Evolutionary conservation across 441 rosid species (phyloP), one percentile per base, ranked within the genome.

Genomic region (Bocquillonia castaneifolia): DNA sequence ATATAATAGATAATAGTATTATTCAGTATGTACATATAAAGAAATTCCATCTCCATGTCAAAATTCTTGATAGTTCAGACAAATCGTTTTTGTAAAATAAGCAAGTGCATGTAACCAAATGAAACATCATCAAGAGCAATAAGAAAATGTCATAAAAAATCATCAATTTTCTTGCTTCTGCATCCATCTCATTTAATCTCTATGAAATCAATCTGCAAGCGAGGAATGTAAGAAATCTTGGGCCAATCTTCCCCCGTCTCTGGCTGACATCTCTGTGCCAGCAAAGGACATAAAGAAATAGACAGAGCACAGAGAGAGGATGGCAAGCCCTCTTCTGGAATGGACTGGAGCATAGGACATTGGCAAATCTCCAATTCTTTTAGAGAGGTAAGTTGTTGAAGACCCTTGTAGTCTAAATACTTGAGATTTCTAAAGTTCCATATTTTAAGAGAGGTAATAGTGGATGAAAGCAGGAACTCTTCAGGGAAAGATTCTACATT

Each of bases 291-390:
- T 18, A 54, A 32, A 20, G 10, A 26, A n/a, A 66, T 12, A 10
- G 53, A 40, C 52, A 66, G 36, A 32, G 70, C 54, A 25, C 52
- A 37, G n/a, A 66, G 70, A 2, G 61, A 54, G 10, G 40, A 40
- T 10, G 70, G 70, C 40, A 66, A 25, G 25, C 68, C 68, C 15
- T 66, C 28, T 53, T 66, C 26, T 5, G 69, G 69, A 18, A 65
- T 0, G 34, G 61, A 66, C 32, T 37, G 60, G 18, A 66, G 60
- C 39, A 25, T 66, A 10, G 69, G 69, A 53, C 69, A 66, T 50
- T 53, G 37, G 3, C 50, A 53, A 25, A 66, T 52, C 26, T 66
- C 60, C 60, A 66, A 2, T 37, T 66, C 69, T 53, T 34, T 54
- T 3, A 64, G 57, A 50, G 56, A 64, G 36, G 32, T 63, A n/a